Evolutionary conservation across 163 green algal genomes (phyloP).

Genomic region (Scenedesmus sp.): DNA sequence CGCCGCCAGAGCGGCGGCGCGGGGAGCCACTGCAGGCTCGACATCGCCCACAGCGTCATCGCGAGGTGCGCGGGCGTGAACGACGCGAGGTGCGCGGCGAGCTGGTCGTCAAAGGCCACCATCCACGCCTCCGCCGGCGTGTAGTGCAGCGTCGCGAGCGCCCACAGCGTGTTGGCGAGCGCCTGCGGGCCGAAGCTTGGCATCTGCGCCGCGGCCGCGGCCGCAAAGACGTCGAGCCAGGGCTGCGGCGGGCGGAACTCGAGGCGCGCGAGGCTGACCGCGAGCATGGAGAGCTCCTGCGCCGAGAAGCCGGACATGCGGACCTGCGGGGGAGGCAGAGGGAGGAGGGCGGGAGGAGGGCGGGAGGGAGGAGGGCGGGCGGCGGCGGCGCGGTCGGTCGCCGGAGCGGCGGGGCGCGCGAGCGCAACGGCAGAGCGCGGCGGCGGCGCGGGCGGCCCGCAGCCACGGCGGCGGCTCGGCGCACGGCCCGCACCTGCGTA

Average conservation of each 20-base stretch:
- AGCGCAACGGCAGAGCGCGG: too few species aligned
- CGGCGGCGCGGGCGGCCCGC: neutral
- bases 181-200: slow-evolving; percentile 36
- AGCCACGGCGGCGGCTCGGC: neutral
- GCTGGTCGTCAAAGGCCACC: slow-evolving; percentile 8
- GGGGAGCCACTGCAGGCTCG: slow-evolving; percentile 22
- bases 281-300: slow-evolving; percentile 41
- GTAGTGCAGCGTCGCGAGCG: slow-evolving; percentile 44
- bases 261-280: slow-evolving; percentile 31
- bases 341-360: neutral
- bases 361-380: too few species aligned
- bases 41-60: slow-evolving; percentile 41
- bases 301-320: slow-evolving; percentile 37
- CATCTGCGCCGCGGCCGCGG: slow-evolving; percentile 20
- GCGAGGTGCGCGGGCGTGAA: slow-evolving; percentile 31
- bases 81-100: slow-evolving; percentile 10
- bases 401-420: too few species aligned
- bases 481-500: slow-evolving; percentile 12
- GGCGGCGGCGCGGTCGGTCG: too few species aligned
- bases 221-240: slow-evolving; percentile 35
- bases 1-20: slow-evolving; percentile 36
- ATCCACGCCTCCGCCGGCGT: slow-evolving; percentile 19
- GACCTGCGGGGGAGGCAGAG: slow-evolving; percentile 8
- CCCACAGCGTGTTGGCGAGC: slow-evolving; percentile 52
- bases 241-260: slow-evolving; percentile 39